Evolutionary conservation across 805 yeast genomes (phyloP).

Genomic region (Candida maris): DNA sequence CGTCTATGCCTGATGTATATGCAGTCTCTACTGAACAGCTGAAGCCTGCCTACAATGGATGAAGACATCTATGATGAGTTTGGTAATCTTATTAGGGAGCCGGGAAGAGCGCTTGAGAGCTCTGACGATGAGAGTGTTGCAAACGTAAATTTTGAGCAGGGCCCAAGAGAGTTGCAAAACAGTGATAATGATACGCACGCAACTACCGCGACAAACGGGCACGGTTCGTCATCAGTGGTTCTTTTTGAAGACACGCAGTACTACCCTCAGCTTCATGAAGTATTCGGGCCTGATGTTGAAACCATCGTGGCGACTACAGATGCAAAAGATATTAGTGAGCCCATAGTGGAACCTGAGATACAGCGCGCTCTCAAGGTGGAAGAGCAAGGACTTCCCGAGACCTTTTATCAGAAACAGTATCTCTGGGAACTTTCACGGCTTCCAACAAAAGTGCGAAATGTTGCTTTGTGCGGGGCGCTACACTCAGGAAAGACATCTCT

Average conservation of each 20-base stretch:
- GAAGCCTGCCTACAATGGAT: slow-evolving; percentile 42
- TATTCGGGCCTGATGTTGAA: slow-evolving; percentile 63
- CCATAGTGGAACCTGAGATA: slow-evolving; percentile 56
- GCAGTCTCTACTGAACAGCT: no score
- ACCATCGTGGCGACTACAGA: slow-evolving; percentile 52
- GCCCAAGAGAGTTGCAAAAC: neutral
- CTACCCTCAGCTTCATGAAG: slow-evolving; percentile 41
- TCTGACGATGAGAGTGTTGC: slow-evolving; percentile 18
- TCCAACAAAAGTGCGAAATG: slow-evolving; percentile 67
- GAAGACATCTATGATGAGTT: slow-evolving; percentile 79
- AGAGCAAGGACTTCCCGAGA: slow-evolving; percentile 52
- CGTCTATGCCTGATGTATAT: no score
- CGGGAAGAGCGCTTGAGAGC: slow-evolving; percentile 41
- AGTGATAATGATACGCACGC: slow-evolving; percentile 5
- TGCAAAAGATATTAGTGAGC: slow-evolving; percentile 46
- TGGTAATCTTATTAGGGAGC: slow-evolving; percentile 62
- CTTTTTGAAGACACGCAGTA: slow-evolving; percentile 44
- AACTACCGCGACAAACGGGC: slow-evolving; percentile 21
- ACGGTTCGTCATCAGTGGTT: slow-evolving; percentile 26
- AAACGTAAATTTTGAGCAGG: slow-evolving; percentile 2
- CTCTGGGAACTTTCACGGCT: slow-evolving; percentile 43
- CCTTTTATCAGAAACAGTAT: slow-evolving; percentile 60
- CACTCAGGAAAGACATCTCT: slow-evolving; percentile 86
- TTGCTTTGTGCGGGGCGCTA: slow-evolving; percentile 74
- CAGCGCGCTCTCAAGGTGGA: slow-evolving; percentile 45